These are phyloP conservation scores for Candida ulmi DNA, from an alignment of 805 yeast genomes.

Conservation along the genomic window DNA sequence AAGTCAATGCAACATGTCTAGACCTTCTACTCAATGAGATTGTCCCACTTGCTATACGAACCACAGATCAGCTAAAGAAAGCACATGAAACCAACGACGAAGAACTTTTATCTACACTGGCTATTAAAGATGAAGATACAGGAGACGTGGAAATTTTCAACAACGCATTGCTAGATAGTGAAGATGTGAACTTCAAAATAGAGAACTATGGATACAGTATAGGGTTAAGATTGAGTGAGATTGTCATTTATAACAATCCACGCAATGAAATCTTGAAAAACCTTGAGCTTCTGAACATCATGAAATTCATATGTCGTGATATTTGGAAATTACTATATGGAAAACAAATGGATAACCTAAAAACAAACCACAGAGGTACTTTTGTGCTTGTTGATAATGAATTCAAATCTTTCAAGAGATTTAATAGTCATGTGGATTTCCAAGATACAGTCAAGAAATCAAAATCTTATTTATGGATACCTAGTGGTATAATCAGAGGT, in stretches of 20 bases:
- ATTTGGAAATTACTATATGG: constrained; percentile 78
- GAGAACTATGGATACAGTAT: constrained; percentile 68
- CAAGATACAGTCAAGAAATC: constrained; percentile 40
- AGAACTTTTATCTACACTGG: constrained; percentile 6
- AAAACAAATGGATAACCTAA: constrained; percentile 85
- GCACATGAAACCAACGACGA: constrained; percentile 9
- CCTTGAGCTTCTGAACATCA: constrained; percentile 69
- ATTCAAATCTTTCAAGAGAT: constrained; percentile 47
- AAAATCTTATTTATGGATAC: constrained; percentile 56
- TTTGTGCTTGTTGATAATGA: constrained; percentile 70
- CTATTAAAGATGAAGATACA: constrained; percentile 20
- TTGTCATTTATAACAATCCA: constrained; percentile 41
- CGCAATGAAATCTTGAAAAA: constrained; percentile 39
- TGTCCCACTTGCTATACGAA: constrained; percentile 65
- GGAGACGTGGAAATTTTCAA: constrained; percentile 40
- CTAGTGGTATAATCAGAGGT: constrained; percentile 74
- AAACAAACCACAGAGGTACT: constrained; percentile 88
- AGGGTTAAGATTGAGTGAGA: constrained; percentile 54
- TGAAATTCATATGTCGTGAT: constrained; percentile 90
- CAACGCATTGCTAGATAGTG: constrained; percentile 30
- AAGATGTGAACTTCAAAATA: constrained; percentile 52
- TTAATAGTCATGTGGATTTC: constrained; percentile 40
- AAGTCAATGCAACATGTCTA: constrained; percentile 49
- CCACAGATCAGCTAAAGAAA: constrained; percentile 41
- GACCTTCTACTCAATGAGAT: constrained; percentile 70